These are phyloP conservation scores for Fusarium phyllophilum DNA, from an alignment of 2,329 filamentous ascomycete genomes.

Conservation along the genomic window DNA sequence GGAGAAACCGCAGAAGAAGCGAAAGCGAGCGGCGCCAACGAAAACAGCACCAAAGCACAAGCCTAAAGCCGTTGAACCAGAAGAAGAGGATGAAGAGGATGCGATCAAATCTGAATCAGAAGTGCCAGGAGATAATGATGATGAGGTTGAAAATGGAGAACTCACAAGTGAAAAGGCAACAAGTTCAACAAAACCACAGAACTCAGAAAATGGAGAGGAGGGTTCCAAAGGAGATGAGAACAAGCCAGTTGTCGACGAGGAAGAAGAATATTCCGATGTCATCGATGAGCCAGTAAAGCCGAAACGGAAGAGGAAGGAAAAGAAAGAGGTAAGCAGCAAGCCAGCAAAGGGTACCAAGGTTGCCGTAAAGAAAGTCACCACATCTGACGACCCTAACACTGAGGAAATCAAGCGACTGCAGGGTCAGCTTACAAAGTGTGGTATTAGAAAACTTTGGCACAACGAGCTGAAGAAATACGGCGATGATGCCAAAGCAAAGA, in stretches of 20 bases:
- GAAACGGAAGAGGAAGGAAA: conserved; percentile 65
- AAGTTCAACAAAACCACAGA: not conserved
- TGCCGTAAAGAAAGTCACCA: conserved; percentile 45
- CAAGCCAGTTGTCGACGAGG: conserved; percentile 43
- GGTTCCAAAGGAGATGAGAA: conserved; percentile 32
- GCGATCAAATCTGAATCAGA: conserved; percentile 27
- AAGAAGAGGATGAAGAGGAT: conserved; percentile 27
- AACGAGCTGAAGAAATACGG: conserved; percentile 81
- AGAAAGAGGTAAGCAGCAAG: conserved; percentile 45
- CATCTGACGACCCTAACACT: conserved; percentile 68
- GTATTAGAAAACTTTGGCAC: conserved; percentile 90
- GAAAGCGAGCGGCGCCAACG: conserved; percentile 24
- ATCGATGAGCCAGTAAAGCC: conserved; percentile 75
- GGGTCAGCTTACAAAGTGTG: conserved; percentile 87
- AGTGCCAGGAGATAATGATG: conserved; percentile 1
- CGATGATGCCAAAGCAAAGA: conserved; percentile 79
- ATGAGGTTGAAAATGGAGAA: not conserved
- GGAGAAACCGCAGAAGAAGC: conserved; percentile 38
- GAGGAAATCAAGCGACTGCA: conserved; percentile 90
- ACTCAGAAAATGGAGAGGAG: conserved; percentile 2
- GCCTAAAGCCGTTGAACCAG: conserved; percentile 41
- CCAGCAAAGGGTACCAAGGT: conserved; percentile 43
- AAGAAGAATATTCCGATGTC: conserved; percentile 62
- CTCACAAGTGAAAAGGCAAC: not conserved
- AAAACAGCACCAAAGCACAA: conserved; percentile 14